These are phyloP conservation scores for Scenedesmus sp. DNA, from an alignment of 163 green algal species.

Conservation along the genomic window DNA sequence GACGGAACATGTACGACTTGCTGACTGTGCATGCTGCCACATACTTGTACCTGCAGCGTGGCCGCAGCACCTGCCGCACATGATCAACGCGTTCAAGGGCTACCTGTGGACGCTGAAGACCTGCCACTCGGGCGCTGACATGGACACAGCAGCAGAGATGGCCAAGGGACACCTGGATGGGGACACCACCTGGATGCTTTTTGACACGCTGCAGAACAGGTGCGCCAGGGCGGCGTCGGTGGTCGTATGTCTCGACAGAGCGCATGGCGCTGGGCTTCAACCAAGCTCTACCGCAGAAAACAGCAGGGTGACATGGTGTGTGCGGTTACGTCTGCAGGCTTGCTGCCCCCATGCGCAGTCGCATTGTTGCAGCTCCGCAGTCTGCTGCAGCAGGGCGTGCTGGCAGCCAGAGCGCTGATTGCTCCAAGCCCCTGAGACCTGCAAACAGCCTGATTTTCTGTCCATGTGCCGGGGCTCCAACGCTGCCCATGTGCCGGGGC, in stretches of 20 bases:
- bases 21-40: background rate
- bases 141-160: constrained; percentile 89
- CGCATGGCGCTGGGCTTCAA: background rate
- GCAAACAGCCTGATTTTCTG: too few species aligned
- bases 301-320: too few species aligned
- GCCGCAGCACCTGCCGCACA: constrained; percentile 41
- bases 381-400: too few species aligned
- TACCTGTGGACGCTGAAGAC: constrained; percentile 93
- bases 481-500: constrained; percentile 45
- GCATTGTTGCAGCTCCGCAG: too few species aligned
- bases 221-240: too few species aligned
- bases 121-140: constrained; percentile 85
- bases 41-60: background rate
- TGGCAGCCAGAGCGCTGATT: too few species aligned
- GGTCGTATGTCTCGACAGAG: too few species aligned
- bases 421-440: too few species aligned
- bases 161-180: constrained; percentile 80
- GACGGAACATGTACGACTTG: background rate
- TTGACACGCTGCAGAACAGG: constrained; percentile 49
- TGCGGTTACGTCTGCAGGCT: background rate
- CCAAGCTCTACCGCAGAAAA: too few species aligned
- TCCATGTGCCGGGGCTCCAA: too few species aligned
- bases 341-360: too few species aligned
- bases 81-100: constrained; percentile 59
- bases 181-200: constrained; percentile 68